Evolutionary conservation across 2,329 filamentous ascomycete species (phyloP).

Genomic region (Pseudocercospora fijiensis): DNA sequence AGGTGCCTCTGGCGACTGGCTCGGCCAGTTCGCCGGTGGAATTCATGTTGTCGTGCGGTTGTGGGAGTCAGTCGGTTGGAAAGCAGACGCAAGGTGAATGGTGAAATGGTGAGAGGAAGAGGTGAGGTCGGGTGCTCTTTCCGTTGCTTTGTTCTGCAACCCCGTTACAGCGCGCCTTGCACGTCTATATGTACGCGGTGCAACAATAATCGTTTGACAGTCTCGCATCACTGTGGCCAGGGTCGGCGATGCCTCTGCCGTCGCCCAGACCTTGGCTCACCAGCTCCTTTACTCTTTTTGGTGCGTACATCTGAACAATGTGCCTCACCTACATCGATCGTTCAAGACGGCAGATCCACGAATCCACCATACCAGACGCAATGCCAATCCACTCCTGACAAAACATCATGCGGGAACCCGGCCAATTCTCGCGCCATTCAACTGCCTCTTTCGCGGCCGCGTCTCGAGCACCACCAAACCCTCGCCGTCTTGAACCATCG

Average conservation of each 20-base stretch:
- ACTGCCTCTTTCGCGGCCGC: neutral
- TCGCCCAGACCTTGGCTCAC: constrained; percentile 20
- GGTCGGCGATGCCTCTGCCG: constrained; percentile 10
- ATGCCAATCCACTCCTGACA: neutral
- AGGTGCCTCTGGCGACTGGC: constrained; percentile 63
- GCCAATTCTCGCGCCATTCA: constrained; percentile 4
- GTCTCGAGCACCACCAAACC: neutral
- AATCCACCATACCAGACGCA: neutral
- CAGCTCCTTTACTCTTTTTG: neutral
- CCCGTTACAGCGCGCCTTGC: neutral
- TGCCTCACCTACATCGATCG: constrained; percentile 6
- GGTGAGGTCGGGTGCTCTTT: neutral
- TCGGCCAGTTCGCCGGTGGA: constrained; percentile 55
- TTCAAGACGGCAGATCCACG: constrained; percentile 3
- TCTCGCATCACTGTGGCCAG: neutral
- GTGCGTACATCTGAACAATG: neutral
- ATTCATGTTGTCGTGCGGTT: constrained; percentile 23
- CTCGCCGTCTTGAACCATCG: neutral
- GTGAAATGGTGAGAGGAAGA: neutral
- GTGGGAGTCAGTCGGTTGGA: neutral
- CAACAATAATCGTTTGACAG: constrained; percentile 12
- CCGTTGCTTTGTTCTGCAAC: neutral
- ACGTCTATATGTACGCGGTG: constrained; percentile 2
- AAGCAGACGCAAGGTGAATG: neutral
- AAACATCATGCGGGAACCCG: neutral